These are phyloP conservation scores for Luffa aegyptiaca DNA, from an alignment of 306 rosid genomes.

Conservation along the genomic window DNA sequence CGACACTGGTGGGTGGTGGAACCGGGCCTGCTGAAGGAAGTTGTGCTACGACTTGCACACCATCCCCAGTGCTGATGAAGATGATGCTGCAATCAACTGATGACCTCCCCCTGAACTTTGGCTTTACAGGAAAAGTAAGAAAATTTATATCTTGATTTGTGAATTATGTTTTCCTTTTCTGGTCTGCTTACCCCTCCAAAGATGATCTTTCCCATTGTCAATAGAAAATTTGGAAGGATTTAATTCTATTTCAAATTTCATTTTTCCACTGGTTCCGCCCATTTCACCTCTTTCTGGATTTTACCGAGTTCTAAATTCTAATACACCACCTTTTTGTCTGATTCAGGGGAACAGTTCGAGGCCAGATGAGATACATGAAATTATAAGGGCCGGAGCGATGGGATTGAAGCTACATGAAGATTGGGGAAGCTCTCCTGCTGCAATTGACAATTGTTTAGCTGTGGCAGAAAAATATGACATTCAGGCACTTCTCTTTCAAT, in stretches of 20 bases:
- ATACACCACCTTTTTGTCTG: conserved; percentile 9
- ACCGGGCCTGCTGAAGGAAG: conserved; percentile 93
- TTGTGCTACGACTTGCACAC: conserved; percentile 92
- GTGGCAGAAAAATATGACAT: conserved; percentile 68
- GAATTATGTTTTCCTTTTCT: background rate
- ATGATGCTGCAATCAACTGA: conserved; percentile 89
- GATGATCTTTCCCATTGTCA: background rate
- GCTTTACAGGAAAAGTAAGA: conserved; percentile 83
- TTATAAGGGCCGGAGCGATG: conserved; percentile 89
- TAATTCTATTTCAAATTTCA: background rate
- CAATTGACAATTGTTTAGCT: conserved; percentile 67
- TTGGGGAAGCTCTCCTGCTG: conserved; percentile 93
- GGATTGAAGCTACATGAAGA: conserved; percentile 95
- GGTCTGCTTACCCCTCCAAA: background rate
- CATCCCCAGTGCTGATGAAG: conserved; percentile 65
- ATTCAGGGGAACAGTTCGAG: conserved; percentile 70
- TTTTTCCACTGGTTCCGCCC: background rate
- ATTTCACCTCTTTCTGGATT: background rate
- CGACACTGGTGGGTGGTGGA: conserved; percentile 93
- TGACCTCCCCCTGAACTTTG: conserved; percentile 75
- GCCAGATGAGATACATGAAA: conserved; percentile 58
- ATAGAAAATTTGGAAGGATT: background rate
- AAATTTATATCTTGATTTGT: background rate
- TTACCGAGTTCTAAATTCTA: background rate
- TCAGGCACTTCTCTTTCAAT: conserved; percentile 37